Conservation (phyloP, 306 rosid species). For the Castanea mollissima region DNA sequence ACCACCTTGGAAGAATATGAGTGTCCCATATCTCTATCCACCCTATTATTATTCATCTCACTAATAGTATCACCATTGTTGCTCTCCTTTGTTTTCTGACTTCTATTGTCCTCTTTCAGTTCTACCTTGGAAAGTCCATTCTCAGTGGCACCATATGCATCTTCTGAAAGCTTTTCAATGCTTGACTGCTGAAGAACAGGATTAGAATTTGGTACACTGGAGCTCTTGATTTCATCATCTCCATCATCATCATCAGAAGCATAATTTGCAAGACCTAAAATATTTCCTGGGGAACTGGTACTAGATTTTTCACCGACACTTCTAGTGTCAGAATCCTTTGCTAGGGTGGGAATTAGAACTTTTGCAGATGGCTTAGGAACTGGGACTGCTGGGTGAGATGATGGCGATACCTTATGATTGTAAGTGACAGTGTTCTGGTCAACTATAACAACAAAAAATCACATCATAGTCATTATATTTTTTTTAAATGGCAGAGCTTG, state of each 20-base stretch:
- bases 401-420: constrained; percentile 46
- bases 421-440: constrained; percentile 38
- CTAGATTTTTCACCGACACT: constrained; percentile 52
- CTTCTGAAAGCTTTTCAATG: constrained; percentile 30
- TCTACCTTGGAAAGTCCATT: constrained; percentile 38
- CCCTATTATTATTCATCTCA: constrained; percentile 36
- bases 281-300: constrained; percentile 73
- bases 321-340: constrained; percentile 52
- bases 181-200: constrained; percentile 27
- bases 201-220: constrained; percentile 45
- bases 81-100: constrained; percentile 29
- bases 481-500: constrained; percentile 2
- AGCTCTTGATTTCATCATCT: constrained; percentile 59
- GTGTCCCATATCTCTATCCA: constrained; percentile 33
- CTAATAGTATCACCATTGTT: constrained; percentile 35
- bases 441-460: constrained; percentile 39
- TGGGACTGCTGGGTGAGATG: constrained; percentile 43
- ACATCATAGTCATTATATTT: constrained; percentile 6
- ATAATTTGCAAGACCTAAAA: constrained; percentile 94
- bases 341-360: constrained; percentile 58
- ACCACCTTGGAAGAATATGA: constrained; percentile 38
- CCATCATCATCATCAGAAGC: constrained; percentile 79
- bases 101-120: constrained; percentile 36
- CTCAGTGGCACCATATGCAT: constrained; percentile 26
- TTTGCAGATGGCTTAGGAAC: constrained; percentile 66